Evolutionary conservation across 257 asterid species (phyloP), one percentile per base, ranked within the genome.

Genomic region (Solanum pimpinellifolium): DNA sequence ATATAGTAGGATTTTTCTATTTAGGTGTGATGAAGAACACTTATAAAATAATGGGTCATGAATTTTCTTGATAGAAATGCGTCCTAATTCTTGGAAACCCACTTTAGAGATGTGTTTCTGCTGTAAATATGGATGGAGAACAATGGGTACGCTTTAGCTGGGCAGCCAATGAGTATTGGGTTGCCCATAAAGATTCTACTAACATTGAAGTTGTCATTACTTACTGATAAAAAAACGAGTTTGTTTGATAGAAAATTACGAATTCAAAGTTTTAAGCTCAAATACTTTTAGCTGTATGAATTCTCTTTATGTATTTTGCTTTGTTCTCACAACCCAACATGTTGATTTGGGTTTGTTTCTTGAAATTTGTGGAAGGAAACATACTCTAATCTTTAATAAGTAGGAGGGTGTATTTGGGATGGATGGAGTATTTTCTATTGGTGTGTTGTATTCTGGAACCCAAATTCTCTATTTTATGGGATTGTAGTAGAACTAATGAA

Each of bases 1-100:
- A 35, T 20, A 37, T 20, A 73, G 25, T 35, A 6, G 25, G 21
- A 20, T 21, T 60, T 60, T 20, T 73, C 14, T 10, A 35, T 20
- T 21, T 20, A 4, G 35, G 18, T 29, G 33, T 75, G 33, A 23
- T 39, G 33, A 75, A 75, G 20, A 75, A 11, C 74, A 11, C 81
- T 74, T 20, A 20, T 37, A 74, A 74, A 20, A 11, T 37, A 21
- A 37, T 73, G 25, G 9, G 44, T 42, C n/a, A 12, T 2, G 21
- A 42, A 3, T 13, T n/a, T 41, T 10, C 33, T 23, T 42, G 60
- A 12, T 42, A 14, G 60, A 41, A 23, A 39, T 18, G 27, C 42
- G 96, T 92, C 96, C 96, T 91, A 88, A 94, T 95, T 95, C 95
- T 95, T 94, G 94, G 96, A 94, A 88, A 87, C 91, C 88, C 94